Conservation (phyloP, 2,329 filamentous ascomycete genomes). For the Fusarium annulatum region DNA sequence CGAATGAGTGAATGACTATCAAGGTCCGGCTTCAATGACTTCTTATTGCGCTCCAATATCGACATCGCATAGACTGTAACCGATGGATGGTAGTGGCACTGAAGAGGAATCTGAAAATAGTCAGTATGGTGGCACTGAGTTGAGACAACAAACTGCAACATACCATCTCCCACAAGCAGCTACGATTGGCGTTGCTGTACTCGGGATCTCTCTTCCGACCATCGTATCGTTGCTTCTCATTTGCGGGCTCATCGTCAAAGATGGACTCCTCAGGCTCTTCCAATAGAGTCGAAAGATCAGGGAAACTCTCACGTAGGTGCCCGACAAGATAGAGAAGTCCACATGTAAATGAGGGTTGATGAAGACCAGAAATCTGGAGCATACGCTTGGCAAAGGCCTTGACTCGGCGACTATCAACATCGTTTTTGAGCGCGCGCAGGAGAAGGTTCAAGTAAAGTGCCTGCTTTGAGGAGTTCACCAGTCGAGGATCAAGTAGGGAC, state of each 20-base stretch:
- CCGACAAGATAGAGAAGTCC: conserved; percentile 90
- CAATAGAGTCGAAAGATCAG: conserved; percentile 81
- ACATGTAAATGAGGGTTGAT: conserved; percentile 92
- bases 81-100: conserved; percentile 89
- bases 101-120: conserved; percentile 48
- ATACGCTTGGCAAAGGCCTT: conserved; percentile 97
- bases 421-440: conserved; percentile 87
- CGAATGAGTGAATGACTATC: conserved; percentile 91
- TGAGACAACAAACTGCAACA: conserved; percentile 44
- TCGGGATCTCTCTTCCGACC: conserved; percentile 91
- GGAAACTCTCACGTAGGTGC: conserved; percentile 83
- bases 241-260: conserved; percentile 68
- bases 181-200: conserved; percentile 91
- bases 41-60: conserved; percentile 74
- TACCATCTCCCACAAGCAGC: conserved; percentile 92
- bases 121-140: conserved; percentile 32
- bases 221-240: conserved; percentile 71
- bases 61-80: conserved; percentile 84
- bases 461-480: conserved; percentile 92
- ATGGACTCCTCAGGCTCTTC: conserved; percentile 80
- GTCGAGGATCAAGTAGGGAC: conserved; percentile 88
- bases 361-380: conserved; percentile 85
- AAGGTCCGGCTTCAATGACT: conserved; percentile 89
- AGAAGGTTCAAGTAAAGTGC: conserved; percentile 93
- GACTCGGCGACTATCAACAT: conserved; percentile 89